Conservation (phyloP, 371 early-diverging fungal genomes). For the Mortierella sp. region DNA sequence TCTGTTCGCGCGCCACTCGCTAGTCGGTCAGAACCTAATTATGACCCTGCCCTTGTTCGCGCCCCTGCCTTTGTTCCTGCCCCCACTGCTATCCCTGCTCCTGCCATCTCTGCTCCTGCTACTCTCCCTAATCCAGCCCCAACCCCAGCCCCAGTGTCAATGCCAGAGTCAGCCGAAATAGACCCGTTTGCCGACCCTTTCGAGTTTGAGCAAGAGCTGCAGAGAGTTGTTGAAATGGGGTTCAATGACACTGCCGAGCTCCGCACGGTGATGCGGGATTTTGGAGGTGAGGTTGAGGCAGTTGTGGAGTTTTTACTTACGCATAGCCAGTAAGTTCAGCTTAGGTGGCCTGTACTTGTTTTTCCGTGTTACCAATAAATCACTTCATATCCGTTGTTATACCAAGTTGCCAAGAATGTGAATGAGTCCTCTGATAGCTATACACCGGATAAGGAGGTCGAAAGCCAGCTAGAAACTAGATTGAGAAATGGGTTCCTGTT, state of each 20-base stretch:
- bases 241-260: slow-evolving; percentile 32
- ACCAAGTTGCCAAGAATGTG: too few species aligned
- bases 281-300: slow-evolving; percentile 39
- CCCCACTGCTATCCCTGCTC: neutral
- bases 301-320: slow-evolving; percentile 29
- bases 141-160: neutral
- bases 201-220: slow-evolving; percentile 45
- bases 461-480: neutral
- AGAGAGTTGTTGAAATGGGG: slow-evolving; percentile 32
- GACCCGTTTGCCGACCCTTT: slow-evolving; percentile 39
- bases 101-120: slow-evolving; percentile 1
- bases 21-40: too few species aligned
- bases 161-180: neutral
- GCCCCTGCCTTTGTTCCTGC: neutral
- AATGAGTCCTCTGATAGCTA: too few species aligned
- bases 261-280: slow-evolving; percentile 23
- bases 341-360: too few species aligned
- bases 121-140: too few species aligned
- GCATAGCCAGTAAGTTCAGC: too few species aligned
- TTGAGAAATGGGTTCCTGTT: too few species aligned
- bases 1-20: neutral
- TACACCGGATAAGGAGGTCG: neutral
- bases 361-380: too few species aligned
- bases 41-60: too few species aligned
- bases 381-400: too few species aligned